Evolutionary conservation across 2,329 filamentous ascomycete genomes (phyloP).

Genomic region (Fusarium devonianum): DNA sequence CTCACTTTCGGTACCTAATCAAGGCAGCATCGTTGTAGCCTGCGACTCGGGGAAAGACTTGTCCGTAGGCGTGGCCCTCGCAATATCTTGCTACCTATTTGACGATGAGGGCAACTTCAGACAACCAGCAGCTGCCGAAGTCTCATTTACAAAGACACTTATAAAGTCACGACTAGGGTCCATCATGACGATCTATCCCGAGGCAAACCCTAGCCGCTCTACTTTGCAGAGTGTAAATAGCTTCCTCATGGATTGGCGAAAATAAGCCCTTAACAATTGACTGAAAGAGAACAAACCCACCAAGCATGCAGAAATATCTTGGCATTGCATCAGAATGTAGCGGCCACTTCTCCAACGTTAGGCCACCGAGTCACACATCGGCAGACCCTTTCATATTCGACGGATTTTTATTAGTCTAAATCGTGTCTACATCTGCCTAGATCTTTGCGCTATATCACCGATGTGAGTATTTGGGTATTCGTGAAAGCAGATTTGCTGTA

Average conservation of each 20-base stretch:
- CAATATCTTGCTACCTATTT: slow-evolving; percentile 77
- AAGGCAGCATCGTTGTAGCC: slow-evolving; percentile 60
- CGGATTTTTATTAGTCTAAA: slow-evolving; percentile 21
- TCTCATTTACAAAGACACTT: slow-evolving; percentile 71
- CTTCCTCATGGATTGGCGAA: slow-evolving; percentile 74
- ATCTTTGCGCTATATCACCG: slow-evolving; percentile 19
- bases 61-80: slow-evolving; percentile 78
- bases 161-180: slow-evolving; percentile 82
- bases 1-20: not conserved
- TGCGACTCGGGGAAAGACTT: slow-evolving; percentile 84
- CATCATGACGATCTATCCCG: slow-evolving; percentile 80
- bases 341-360: too few relatives aligned
- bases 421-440: slow-evolving; percentile 17
- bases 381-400: not conserved
- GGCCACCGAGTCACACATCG: too few relatives aligned
- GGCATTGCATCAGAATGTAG: too few relatives aligned
- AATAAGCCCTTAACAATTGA: slow-evolving; percentile 34
- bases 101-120: slow-evolving; percentile 64
- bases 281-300: not conserved
- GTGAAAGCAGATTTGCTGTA: slow-evolving; percentile 28
- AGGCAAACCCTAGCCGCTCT: slow-evolving; percentile 81
- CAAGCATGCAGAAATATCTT: too few relatives aligned
- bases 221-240: slow-evolving; percentile 93
- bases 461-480: slow-evolving; percentile 28
- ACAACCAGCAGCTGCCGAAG: slow-evolving; percentile 28